A percentile compares a stretch with the other conserved stretches of the same genome.
phyloP scores from a whole-genome alignment of 345 rosid genomes.

The Ceriops decandra region DNA sequence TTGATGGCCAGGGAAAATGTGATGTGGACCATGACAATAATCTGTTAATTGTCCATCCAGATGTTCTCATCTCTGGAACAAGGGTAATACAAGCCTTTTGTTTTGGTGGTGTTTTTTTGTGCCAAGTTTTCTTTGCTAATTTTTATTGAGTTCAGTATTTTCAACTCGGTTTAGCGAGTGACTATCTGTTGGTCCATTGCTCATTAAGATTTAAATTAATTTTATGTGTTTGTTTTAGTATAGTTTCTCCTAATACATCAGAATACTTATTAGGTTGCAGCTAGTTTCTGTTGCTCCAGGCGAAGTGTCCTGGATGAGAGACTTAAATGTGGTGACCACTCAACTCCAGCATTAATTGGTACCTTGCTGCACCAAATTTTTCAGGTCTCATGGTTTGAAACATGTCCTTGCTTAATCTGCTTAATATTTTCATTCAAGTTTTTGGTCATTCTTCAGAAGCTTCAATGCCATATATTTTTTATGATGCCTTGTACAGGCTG shows the following conservation, averaged over 20 bases:
- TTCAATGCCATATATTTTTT: constrained; percentile 7
- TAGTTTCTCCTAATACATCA: neutral
- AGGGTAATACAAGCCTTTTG: constrained; percentile 41
- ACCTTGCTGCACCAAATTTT: constrained; percentile 92
- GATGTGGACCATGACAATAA: constrained; percentile 57
- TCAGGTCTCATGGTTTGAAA: constrained; percentile 51
- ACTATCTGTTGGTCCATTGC: neutral
- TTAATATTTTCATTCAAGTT: neutral
- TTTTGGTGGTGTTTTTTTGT: neutral
- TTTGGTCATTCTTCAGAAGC: constrained; percentile 12
- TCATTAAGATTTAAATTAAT: constrained; percentile 3
- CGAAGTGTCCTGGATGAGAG: constrained; percentile 91
- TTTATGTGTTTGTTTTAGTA: neutral
- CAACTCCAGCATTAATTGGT: constrained; percentile 76
- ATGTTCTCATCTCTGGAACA: constrained; percentile 86
- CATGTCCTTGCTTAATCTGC: constrained; percentile 1
- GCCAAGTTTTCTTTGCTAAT: constrained; percentile 9
- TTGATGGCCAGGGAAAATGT: constrained; percentile 75
- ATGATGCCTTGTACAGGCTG: constrained; percentile 46
- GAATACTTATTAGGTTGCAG: constrained; percentile 59
- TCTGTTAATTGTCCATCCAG: constrained; percentile 81
- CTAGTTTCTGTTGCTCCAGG: constrained; percentile 83
- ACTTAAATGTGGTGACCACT: constrained; percentile 65
- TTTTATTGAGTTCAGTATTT: constrained; percentile 1
- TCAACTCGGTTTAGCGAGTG: neutral